Base-by-base conservation (phyloP, 495 filamentous ascomycete species). In the Aspergillus bertholletiae region DNA sequence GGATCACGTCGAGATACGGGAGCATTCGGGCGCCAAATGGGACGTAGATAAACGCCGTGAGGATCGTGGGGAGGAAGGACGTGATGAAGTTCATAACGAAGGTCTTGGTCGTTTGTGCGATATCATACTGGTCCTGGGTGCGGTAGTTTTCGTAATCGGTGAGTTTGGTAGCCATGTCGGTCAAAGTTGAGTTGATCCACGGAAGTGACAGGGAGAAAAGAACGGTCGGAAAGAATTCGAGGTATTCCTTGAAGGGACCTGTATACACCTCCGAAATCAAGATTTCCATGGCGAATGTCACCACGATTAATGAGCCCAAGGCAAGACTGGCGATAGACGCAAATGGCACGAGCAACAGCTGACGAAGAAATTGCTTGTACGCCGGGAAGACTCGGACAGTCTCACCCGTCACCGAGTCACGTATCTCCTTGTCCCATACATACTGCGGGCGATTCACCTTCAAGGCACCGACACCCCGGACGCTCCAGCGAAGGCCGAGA, bases 11-110 rank as follows among this genome's bases (percentile, higher is more conserved):
- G 11, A 98, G 80, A 57, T 92, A 84, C 0, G 94, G 92, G 0
- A 96, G 84, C 34, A 98, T 82, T 34, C 87, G 60, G 54, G 81
- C 83, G 9, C 88, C 94, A 67, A 98, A 98, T 0, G 93, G 94
- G 13, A 98, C 89, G 58, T 98, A 98, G 48, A 97, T 84, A 62
- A 96, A 98, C 3, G 94, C 92, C 0, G 93, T 97, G 3, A 98
- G 77, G 67, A 96, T 87, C 28, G 96, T 87, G 0, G 90, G 88
- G 4, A 96, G 81, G 65, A 96, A 98, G 0, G 92, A 92, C 15
- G 90, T 96, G 69, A 98, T 94, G 66, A 97, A 95, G 73, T 96
- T 96, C 65, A 98, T 80, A 15, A 97, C 82, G 63, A 98, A 97
- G 12, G 92, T 84, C 73, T 98, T 98, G 51, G 85, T 80, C 2